phyloP scores from a whole-genome alignment of 345 rosid genomes.

The Populus ilicifolia region DNA sequence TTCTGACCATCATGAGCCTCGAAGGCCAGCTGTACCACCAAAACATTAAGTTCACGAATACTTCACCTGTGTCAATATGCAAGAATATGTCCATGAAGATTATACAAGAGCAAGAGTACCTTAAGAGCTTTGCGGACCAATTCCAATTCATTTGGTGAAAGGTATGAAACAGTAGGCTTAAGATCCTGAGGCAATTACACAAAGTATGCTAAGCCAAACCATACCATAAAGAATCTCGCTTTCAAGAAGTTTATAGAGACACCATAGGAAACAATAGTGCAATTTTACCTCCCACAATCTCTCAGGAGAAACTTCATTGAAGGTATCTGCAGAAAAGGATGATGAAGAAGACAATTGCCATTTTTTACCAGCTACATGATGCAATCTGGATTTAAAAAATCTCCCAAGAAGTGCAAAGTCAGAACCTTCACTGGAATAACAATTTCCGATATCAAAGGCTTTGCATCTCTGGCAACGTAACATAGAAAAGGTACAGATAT shows the following conservation, averaged over 20 bases:
- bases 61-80: not conserved
- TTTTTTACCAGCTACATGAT: constrained; percentile 43
- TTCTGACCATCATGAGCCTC: constrained; percentile 97
- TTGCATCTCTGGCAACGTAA: constrained; percentile 45
- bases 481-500: constrained; percentile 13
- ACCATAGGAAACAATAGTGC: constrained; percentile 5
- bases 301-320: constrained; percentile 55
- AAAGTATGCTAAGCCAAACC: not conserved
- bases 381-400: constrained; percentile 38
- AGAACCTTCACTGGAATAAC: constrained; percentile 31
- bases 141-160: constrained; percentile 74
- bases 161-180: constrained; percentile 70
- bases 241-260: not conserved
- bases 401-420: constrained; percentile 36
- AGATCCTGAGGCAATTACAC: constrained; percentile 42
- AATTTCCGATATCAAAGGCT: constrained; percentile 40
- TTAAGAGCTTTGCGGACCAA: constrained; percentile 71
- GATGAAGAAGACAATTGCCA: constrained; percentile 53
- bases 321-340: constrained; percentile 39
- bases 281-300: constrained; percentile 86
- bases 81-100: not conserved
- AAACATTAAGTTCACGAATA: constrained; percentile 27
- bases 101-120: constrained; percentile 38
- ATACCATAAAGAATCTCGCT: not conserved
- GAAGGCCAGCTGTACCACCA: constrained; percentile 74